phyloP scores from a whole-genome alignment of 176 grass and related monocot genomes.

The Cenchrus americanus region DNA sequence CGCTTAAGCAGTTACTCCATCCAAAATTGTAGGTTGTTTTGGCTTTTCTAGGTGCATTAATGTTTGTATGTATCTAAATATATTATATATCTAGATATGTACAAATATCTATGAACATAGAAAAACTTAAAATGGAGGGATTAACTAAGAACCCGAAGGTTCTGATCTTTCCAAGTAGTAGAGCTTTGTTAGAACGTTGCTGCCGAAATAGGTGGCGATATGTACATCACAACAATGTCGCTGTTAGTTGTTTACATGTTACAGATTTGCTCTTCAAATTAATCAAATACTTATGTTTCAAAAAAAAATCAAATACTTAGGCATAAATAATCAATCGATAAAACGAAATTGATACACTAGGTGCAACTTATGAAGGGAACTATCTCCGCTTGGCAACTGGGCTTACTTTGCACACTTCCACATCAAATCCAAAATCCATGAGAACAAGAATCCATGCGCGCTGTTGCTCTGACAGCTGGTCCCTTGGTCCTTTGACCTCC shows the following conservation, averaged over 20 bases:
- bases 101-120: too few species aligned
- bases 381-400: slow-evolving; percentile 46
- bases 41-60: too few species aligned
- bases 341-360: slow-evolving; percentile 19
- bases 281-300: background rate
- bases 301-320: background rate
- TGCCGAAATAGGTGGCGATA: background rate
- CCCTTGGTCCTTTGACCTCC: slow-evolving; percentile 90
- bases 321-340: slow-evolving; percentile 28
- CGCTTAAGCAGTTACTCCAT: background rate
- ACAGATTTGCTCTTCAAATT: slow-evolving; percentile 15
- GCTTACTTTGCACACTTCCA: slow-evolving; percentile 89
- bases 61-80: too few species aligned
- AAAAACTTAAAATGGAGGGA: too few species aligned
- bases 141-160: background rate
- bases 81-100: too few species aligned
- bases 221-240: slow-evolving; percentile 3
- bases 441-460: slow-evolving; percentile 85
- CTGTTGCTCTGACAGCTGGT: slow-evolving; percentile 87
- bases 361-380: background rate
- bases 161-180: too few species aligned
- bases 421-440: slow-evolving; percentile 75
- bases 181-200: too few species aligned
- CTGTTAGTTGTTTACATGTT: slow-evolving; percentile 9
- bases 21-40: too few species aligned